A percentile compares a stretch with the other conserved stretches of the same genome.
Conservation (phyloP, 106 monocot species). For the Dendrobium officinale region DNA sequence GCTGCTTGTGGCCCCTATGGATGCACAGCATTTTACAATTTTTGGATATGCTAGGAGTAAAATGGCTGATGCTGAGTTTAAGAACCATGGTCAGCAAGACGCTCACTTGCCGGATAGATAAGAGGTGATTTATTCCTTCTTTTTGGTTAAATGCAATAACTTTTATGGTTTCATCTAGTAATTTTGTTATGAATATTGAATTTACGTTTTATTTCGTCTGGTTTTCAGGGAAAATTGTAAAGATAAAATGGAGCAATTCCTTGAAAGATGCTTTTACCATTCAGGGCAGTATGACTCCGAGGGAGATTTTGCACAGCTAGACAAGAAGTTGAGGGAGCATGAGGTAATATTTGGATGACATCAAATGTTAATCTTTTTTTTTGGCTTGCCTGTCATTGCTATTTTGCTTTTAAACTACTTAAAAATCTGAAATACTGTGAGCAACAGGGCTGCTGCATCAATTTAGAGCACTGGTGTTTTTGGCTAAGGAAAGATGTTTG, state of each 20-base stretch:
- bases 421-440: background rate
- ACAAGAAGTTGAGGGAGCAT: slow-evolving; percentile 51
- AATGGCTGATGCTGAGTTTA: slow-evolving; percentile 81
- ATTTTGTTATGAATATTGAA: background rate
- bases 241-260: slow-evolving; percentile 59
- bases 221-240: slow-evolving; percentile 40
- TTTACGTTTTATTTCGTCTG: background rate
- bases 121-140: slow-evolving; percentile 33
- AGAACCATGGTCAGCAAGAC: slow-evolving; percentile 81
- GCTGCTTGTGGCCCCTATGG: background rate
- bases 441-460: background rate
- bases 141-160: background rate
- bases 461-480: background rate
- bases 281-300: slow-evolving; percentile 59
- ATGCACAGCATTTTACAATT: slow-evolving; percentile 78
- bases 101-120: slow-evolving; percentile 88
- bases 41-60: slow-evolving; percentile 92
- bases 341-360: slow-evolving; percentile 25
- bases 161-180: background rate
- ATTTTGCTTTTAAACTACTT: background rate
- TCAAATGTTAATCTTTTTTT: background rate
- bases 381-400: background rate
- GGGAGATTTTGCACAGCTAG: slow-evolving; percentile 41
- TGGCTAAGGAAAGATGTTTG: background rate
- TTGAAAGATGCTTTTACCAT: slow-evolving; percentile 61